phyloP scores from a whole-genome alignment of 164 flowering plant genomes.

The Echeveria elegans region DNA sequence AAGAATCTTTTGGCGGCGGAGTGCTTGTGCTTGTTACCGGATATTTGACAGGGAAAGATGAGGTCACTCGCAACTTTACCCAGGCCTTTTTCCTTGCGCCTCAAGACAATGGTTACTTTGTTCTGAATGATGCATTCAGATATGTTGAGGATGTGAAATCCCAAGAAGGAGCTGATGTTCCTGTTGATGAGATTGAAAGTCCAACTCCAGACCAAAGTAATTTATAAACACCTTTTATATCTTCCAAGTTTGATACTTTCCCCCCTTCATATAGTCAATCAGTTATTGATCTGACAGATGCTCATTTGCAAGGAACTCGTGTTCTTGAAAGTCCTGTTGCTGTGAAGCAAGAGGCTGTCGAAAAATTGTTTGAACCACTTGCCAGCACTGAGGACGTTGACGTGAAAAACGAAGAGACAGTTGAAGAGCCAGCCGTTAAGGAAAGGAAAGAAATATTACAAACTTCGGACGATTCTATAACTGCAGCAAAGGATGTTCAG shows the following conservation, averaged over 20 bases:
- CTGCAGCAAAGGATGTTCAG: conserved; percentile 16
- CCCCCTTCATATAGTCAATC: neutral
- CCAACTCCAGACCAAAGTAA: conserved; percentile 11
- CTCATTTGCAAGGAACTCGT: neutral
- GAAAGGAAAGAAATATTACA: conserved; percentile 6
- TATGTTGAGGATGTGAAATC: conserved; percentile 17
- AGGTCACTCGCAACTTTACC: conserved; percentile 18
- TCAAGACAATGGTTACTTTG: conserved; percentile 26
- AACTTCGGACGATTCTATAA: conserved; percentile 5
- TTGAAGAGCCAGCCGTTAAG: conserved; percentile 1
- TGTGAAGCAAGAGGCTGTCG: neutral
- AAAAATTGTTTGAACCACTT: neutral
- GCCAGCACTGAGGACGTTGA: neutral
- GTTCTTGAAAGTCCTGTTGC: neutral
- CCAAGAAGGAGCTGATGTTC: neutral
- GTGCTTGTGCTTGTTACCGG: conserved; percentile 33
- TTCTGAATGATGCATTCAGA: no score
- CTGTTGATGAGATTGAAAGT: conserved; percentile 4
- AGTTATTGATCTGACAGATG: neutral
- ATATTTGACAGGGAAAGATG: conserved; percentile 19
- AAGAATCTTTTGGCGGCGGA: conserved; percentile 23
- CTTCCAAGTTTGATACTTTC: neutral
- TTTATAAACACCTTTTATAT: neutral
- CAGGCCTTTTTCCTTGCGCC: conserved; percentile 36
- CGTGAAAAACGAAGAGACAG: neutral